phyloP scores from a whole-genome alignment of 805 yeast species.

The Cyberlindnera maclurae region DNA sequence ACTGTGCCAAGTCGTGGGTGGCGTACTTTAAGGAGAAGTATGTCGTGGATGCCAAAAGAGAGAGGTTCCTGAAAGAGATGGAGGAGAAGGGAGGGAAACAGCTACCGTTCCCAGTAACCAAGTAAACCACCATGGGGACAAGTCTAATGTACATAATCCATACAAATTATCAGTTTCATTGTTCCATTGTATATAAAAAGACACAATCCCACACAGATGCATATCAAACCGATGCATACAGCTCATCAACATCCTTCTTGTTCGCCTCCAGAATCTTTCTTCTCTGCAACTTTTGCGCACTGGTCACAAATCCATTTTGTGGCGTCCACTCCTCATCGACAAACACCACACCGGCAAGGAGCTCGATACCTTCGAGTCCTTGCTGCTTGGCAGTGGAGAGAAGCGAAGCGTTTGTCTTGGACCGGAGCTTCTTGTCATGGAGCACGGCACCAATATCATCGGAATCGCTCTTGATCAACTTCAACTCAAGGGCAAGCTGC shows the following conservation, averaged over 20 bases:
- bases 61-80: conserved; percentile 58
- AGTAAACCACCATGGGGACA: conserved; percentile 4
- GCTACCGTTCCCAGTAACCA: conserved; percentile 21
- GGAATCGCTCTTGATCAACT: conserved; percentile 37
- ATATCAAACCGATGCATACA: conserved; percentile 33
- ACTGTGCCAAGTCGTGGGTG: conserved; percentile 85
- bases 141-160: neutral
- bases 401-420: conserved; percentile 50
- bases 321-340: conserved; percentile 97
- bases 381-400: conserved; percentile 70
- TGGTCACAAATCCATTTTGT: conserved; percentile 85
- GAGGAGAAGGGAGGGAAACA: conserved; percentile 53
- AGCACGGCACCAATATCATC: conserved; percentile 43
- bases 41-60: conserved; percentile 65
- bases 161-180: neutral
- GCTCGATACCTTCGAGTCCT: conserved; percentile 81
- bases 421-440: conserved; percentile 47
- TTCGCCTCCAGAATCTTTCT: conserved; percentile 73
- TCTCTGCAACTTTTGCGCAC: conserved; percentile 95
- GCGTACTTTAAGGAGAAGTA: conserved; percentile 87
- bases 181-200: neutral
- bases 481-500: conserved; percentile 50
- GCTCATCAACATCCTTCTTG: conserved; percentile 56
- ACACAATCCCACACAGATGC: neutral
- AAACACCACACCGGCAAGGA: conserved; percentile 69